Evolutionary conservation across 2,329 filamentous ascomycete species (phyloP), one percentile per base, ranked within the genome.

Genomic region (Triangularia verruculosa): DNA sequence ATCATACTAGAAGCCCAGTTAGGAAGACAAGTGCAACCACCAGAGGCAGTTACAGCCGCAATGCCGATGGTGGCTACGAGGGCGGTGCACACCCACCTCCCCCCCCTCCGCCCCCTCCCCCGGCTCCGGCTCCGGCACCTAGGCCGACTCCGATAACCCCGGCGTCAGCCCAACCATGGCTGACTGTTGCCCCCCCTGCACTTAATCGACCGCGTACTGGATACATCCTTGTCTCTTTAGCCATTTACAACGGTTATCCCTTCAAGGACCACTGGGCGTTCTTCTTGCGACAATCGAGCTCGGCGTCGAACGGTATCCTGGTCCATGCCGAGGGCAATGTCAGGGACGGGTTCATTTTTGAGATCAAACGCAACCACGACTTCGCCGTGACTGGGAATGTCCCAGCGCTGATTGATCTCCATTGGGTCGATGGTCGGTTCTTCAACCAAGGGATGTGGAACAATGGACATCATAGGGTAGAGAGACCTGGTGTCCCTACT

Each of bases 191-290:
- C 6, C 15, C 47, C 32, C n/a, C 34, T n/a, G 8, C 4, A 3
- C 34, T 39, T 39, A 39, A 39, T 27, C 57, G 24, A 43, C 4
- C 43, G 20, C 32, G 53, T 13, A 13, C 51, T 11, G 56, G 55
- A 1, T 13, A 51, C 4, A 1, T 43, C 15, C 61, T 64, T 8
- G 51, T 66, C 6, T 57, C 59, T 12, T 59, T 66, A 24, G 61
- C 64, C 27, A 34, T 64, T 3, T 62, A 66, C 51, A 66, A 66
- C 64, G 64, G 64, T 32, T 61, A 32, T 12, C 64, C 64, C 13
- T 66, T 66, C 12, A 61, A 61, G 47, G 59, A 66, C 55, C 64
- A 66, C 58, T 66, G 64, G 64, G 64, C 61, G 22, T 63, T 62
- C 25, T 65, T 65, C 24, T n/a, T 25, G 1, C 57, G 60, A 9